Percentiles rank a stretch among this genome's conserved stretches.
Conservation (phyloP, 257 asterid genomes). For the Plantago elongata region DNA sequence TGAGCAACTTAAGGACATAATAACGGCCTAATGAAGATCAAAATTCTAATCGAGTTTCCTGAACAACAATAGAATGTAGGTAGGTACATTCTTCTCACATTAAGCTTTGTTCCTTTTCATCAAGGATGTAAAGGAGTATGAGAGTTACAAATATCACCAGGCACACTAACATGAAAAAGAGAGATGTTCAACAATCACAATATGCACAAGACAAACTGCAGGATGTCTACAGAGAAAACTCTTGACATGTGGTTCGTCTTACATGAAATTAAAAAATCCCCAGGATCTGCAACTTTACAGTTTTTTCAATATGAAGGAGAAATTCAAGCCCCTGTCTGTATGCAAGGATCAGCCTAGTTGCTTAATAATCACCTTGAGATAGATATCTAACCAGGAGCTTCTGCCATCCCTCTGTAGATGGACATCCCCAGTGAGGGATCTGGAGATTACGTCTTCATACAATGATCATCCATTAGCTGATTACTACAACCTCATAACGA, state of each 20-base stretch:
- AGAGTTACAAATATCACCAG: constrained; percentile 21
- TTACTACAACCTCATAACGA: constrained; percentile 15
- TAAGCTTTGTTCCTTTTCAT: constrained; percentile 9
- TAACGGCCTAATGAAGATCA: constrained; percentile 4
- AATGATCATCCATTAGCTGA: constrained; percentile 17
- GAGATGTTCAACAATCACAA: constrained; percentile 17
- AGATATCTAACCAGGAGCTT: constrained; percentile 40
- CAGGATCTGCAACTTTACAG: constrained; percentile 24
- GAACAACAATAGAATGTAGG: constrained; percentile 10
- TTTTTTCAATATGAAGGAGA: constrained; percentile 21
- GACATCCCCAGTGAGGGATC: constrained; percentile 15
- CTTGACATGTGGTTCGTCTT: constrained; percentile 27
- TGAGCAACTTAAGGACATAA: constrained; percentile 1
- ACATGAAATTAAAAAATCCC: constrained; percentile 29
- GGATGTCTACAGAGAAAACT: constrained; percentile 24
- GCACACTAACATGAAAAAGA: constrained; percentile 6
- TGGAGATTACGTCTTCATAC: constrained; percentile 13
- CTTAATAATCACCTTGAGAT: constrained; percentile 34
- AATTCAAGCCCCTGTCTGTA: constrained; percentile 26
- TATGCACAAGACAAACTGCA: constrained; percentile 30
- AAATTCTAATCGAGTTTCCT: constrained; percentile 2
- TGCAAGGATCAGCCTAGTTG: constrained; percentile 32
- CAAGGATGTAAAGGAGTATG: constrained; percentile 8
- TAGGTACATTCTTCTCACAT: constrained; percentile 8
- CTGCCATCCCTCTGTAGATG: constrained; percentile 15